Evolutionary conservation across 2,329 filamentous ascomycete species (phyloP).

Genomic region (Pleurostoma richardsiae): DNA sequence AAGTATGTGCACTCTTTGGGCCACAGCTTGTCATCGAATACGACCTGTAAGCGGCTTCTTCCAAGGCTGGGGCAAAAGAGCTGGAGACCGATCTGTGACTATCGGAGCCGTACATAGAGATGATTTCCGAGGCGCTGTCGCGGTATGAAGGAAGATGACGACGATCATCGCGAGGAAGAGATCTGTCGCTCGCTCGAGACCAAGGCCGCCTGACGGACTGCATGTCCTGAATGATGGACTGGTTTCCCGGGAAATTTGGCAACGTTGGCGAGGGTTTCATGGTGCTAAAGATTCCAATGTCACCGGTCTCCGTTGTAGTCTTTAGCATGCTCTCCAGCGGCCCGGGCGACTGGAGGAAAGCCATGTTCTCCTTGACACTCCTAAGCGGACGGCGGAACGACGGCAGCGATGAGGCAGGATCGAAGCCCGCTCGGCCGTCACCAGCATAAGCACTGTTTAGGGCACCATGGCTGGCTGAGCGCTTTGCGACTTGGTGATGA

Average conservation of each 20-base stretch:
- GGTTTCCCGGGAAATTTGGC: constrained; percentile 19
- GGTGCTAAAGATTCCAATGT: constrained; percentile 57
- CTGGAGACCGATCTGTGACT: constrained; percentile 38
- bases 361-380: constrained; percentile 35
- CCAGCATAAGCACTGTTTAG: constrained; percentile 25
- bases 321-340: constrained; percentile 61
- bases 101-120: constrained; percentile 51
- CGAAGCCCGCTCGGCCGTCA: constrained; percentile 15
- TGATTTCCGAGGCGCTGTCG: constrained; percentile 48
- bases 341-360: constrained; percentile 41
- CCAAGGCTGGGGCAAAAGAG: constrained; percentile 34
- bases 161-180: constrained; percentile 32
- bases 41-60: constrained; percentile 40
- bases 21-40: constrained; percentile 51
- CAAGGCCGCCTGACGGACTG: constrained; percentile 18
- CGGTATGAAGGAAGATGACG: constrained; percentile 41
- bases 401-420: constrained; percentile 4
- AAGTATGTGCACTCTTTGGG: neutral
- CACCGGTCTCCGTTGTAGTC: constrained; percentile 61
- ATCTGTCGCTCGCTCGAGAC: constrained; percentile 23
- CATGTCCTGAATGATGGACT: constrained; percentile 21
- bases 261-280: constrained; percentile 25
- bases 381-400: constrained; percentile 32
- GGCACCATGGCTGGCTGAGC: constrained; percentile 34
- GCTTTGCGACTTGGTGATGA: constrained; percentile 13